A percentile compares a stretch with the other conserved stretches of the same genome.
phyloP scores from a whole-genome alignment of 1,139 yeast genomes.

The Nakaseomyces bracarensis region DNA sequence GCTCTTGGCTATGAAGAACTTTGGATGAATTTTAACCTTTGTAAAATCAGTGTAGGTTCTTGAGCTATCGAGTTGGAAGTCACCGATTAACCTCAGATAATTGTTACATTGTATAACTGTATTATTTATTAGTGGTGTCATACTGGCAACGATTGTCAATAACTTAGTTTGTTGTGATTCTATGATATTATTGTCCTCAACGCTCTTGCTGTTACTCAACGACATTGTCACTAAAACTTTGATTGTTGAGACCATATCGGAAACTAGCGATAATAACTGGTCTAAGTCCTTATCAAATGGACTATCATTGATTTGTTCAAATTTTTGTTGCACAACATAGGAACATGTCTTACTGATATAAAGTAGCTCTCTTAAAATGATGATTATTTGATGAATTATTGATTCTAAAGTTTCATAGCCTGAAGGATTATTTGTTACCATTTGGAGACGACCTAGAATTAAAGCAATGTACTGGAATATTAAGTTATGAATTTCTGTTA shows the following conservation, averaged over 20 bases:
- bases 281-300: conserved; percentile 49
- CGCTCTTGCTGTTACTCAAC: conserved; percentile 36
- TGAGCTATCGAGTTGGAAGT: conserved; percentile 57
- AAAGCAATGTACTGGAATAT: conserved; percentile 63
- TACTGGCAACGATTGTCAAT: conserved; percentile 51
- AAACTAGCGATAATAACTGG: conserved; percentile 49
- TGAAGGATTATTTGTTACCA: conserved; percentile 61
- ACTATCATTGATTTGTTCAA: conserved; percentile 31
- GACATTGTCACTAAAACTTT: conserved; percentile 54
- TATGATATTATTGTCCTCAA: conserved; percentile 29
- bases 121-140: conserved; percentile 49
- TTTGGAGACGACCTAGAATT: conserved; percentile 62
- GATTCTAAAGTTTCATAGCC: conserved; percentile 63
- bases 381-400: conserved; percentile 58
- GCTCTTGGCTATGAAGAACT: conserved; percentile 52
- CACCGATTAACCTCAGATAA: conserved; percentile 54
- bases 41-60: conserved; percentile 69
- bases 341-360: conserved; percentile 49
- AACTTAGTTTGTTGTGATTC: conserved; percentile 52
- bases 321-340: conserved; percentile 30
- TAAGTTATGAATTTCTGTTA: conserved; percentile 67
- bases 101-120: conserved; percentile 43
- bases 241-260: conserved; percentile 57
- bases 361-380: conserved; percentile 54
- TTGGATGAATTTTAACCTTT: conserved; percentile 50